A percentile compares a stretch with the other conserved stretches of the same genome.
Evolutionary conservation across 345 rosid genomes (phyloP).

Genomic region (Melaleuca quinquenervia): DNA sequence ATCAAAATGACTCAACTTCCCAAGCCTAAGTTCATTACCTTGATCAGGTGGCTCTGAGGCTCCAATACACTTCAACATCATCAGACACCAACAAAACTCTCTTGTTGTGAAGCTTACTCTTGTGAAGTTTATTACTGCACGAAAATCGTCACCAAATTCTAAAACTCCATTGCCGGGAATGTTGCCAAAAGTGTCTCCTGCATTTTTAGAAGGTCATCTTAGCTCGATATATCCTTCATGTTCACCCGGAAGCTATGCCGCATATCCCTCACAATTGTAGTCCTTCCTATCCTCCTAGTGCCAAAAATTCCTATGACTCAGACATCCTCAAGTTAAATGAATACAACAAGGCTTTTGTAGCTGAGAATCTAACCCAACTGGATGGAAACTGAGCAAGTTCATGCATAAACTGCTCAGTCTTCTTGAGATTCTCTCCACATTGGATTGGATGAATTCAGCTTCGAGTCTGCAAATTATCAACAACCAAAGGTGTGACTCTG

Average conservation of each 20-base stretch:
- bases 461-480: background rate
- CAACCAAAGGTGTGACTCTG: background rate
- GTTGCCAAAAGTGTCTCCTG: background rate
- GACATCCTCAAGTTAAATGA: background rate
- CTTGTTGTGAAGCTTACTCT: background rate
- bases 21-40: background rate
- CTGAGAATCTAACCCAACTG: background rate
- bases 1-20: background rate
- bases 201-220: background rate
- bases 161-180: background rate
- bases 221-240: background rate
- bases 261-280: background rate
- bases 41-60: background rate
- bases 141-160: background rate
- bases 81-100: background rate
- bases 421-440: background rate
- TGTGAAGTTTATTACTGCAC: background rate
- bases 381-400: background rate
- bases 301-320: background rate
- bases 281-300: background rate
- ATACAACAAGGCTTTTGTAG: background rate
- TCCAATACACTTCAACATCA: background rate
- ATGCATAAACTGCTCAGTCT: background rate
- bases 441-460: background rate
- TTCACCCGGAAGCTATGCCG: background rate